A percentile compares a stretch with the other conserved stretches of the same genome.
phyloP scores from a whole-genome alignment of 1,284 basidiomycete genomes.

The Athelia sp. region DNA sequence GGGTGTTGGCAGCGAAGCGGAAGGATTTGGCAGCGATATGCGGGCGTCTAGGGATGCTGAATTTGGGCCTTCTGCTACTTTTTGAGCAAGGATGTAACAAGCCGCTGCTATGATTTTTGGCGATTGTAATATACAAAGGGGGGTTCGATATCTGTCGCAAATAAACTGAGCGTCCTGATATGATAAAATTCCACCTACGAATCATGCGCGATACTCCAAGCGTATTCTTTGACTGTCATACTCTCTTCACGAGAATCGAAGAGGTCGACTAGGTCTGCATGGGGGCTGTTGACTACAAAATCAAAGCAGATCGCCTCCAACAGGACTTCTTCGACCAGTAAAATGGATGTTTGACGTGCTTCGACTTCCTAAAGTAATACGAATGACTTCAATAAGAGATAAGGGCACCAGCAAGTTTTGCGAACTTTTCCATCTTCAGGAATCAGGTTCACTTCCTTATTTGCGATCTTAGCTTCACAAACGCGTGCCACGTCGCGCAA shows the following conservation, averaged over 20 bases:
- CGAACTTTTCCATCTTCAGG: slow-evolving; percentile 57
- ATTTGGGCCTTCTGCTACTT: slow-evolving; percentile 62
- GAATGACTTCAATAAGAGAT: not conserved
- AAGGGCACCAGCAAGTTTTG: slow-evolving; percentile 1
- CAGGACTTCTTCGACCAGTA: slow-evolving; percentile 78
- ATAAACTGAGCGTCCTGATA: slow-evolving; percentile 1
- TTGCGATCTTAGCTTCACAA: slow-evolving; percentile 65
- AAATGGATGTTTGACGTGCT: slow-evolving; percentile 66
- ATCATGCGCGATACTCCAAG: slow-evolving; percentile 81
- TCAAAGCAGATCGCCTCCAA: slow-evolving; percentile 92
- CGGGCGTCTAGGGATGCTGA: slow-evolving; percentile 69
- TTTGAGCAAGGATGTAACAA: slow-evolving; percentile 71
- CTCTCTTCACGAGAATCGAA: slow-evolving; percentile 51
- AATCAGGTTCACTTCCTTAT: slow-evolving; percentile 50
- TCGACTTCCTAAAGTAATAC: slow-evolving; percentile 57
- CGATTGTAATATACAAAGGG: slow-evolving; percentile 64
- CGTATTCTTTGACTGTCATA: slow-evolving; percentile 55
- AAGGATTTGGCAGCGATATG: slow-evolving; percentile 54
- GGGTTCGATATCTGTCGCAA: slow-evolving; percentile 72
- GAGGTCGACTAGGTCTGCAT: slow-evolving; percentile 66
- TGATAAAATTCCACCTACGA: slow-evolving; percentile 63
- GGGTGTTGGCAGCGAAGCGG: slow-evolving; percentile 65
- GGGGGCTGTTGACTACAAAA: slow-evolving; percentile 80
- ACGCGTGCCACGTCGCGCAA: slow-evolving; percentile 80
- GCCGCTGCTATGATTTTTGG: slow-evolving; percentile 67